Conservation (phyloP, 306 rosid species). For the Prunus campanulata region DNA sequence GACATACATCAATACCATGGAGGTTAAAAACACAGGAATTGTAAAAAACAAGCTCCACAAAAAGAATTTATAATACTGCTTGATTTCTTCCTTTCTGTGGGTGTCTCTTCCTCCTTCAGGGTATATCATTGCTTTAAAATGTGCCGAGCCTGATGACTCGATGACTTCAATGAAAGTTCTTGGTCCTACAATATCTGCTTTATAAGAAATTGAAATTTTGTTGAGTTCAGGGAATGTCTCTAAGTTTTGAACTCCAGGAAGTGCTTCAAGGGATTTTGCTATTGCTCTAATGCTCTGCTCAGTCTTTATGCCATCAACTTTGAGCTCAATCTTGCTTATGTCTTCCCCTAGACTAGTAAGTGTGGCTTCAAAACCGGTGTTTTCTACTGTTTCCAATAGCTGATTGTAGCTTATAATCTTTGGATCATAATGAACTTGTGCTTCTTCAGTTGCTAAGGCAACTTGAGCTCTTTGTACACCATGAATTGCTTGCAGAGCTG, state of each 20-base stretch:
- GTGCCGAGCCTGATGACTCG: conserved; percentile 59
- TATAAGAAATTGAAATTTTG: conserved; percentile 62
- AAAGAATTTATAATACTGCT: conserved; percentile 42
- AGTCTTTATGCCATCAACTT: conserved; percentile 43
- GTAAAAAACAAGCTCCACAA: conserved; percentile 64
- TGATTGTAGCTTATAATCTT: conserved; percentile 39
- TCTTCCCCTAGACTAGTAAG: conserved; percentile 61
- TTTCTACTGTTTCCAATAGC: conserved; percentile 43
- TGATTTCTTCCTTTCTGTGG: conserved; percentile 49
- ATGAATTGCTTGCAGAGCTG: conserved; percentile 39
- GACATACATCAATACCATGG: conserved; percentile 77
- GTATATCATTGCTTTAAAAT: conserved; percentile 58
- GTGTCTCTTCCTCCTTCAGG: conserved; percentile 50
- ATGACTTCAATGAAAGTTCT: conserved; percentile 66
- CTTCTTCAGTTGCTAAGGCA: conserved; percentile 81
- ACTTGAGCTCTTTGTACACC: conserved; percentile 64
- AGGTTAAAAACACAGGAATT: conserved; percentile 69
- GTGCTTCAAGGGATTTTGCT: conserved; percentile 45
- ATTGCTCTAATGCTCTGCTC: conserved; percentile 28
- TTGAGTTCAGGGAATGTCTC: conserved; percentile 19
- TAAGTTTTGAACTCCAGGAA: conserved; percentile 53
- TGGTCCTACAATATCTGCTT: conserved; percentile 62
- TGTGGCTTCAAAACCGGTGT: conserved; percentile 58
- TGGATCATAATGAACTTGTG: conserved; percentile 66
- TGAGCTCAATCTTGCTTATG: conserved; percentile 63